Evolutionary conservation across 2,329 filamentous ascomycete genomes (phyloP), one percentile per base, ranked within the genome.

Genomic region (Corynespora cassiicola): DNA sequence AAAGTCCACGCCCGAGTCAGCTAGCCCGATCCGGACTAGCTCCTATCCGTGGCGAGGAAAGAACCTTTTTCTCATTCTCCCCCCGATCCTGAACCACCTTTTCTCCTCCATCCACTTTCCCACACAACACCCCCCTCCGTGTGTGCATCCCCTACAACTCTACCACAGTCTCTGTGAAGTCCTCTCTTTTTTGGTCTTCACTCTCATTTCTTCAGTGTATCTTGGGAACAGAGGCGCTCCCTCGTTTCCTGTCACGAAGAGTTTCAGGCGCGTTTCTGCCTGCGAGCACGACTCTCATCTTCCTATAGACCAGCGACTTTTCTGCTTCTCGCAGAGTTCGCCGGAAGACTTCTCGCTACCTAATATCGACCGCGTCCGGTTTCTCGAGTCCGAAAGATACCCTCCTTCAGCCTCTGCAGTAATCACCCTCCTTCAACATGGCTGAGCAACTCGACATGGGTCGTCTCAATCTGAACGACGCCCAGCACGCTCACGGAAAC

Each of bases 371-470:
- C n/a, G n/a, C n/a, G n/a, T n/a, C n/a, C n/a, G n/a, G n/a, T n/a
- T n/a, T n/a, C n/a, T n/a, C n/a, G 20, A 27, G 15, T 20, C 25
- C 12, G n/a, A n/a, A 17, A 41, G 18, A 11, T 10, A 24, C 12
- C 28, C 27, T 30, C 26, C 5, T n/a, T 39, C 42, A 42, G 22
- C 31, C 20, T 38, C 45, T 22, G 38, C 26, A 47, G 45, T 43
- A 42, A 24, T n/a, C 46, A 36, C 25, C 30, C 32, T 41, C 54
- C 40, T 36, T 31, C 61, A 68, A 49, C 42, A 68, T 68, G 65
- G 65, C 65, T 64, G 65, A 68, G 42, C 85, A 91, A 77, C 80
- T 94, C 62, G 89, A 90, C 77, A 90, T 92, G 81, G 81, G 79
- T 68, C 82, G 84, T 67, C 77, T 92, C 63, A 85, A 75, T 72